These are phyloP conservation scores for Venturia aucupariae DNA, from an alignment of 2,329 filamentous ascomycete genomes.

Conservation along the genomic window DNA sequence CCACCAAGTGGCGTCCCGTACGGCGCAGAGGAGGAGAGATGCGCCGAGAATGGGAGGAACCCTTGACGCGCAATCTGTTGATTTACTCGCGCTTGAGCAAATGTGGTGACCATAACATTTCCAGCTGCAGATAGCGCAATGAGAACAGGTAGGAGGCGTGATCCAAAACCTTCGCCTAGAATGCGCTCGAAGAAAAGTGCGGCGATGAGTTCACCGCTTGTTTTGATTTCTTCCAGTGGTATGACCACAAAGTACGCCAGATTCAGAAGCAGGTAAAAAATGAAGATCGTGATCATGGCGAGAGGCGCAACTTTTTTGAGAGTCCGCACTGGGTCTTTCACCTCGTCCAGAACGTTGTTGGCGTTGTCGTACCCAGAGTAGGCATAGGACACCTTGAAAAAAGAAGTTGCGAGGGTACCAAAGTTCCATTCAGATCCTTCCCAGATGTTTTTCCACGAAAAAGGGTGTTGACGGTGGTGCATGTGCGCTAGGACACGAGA, in stretches of 20 bases:
- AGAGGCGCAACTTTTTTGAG: constrained; percentile 56
- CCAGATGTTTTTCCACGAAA: constrained; percentile 9
- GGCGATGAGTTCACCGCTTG: constrained; percentile 12
- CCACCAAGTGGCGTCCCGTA: constrained; percentile 60
- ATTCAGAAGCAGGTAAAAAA: constrained; percentile 15
- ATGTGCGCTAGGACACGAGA: constrained; percentile 20
- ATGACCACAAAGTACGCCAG: constrained; percentile 15
- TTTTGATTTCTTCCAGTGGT: constrained; percentile 15
- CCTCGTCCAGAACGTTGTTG: constrained; percentile 60
- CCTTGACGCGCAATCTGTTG: constrained; percentile 66
- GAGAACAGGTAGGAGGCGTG: constrained; percentile 10
- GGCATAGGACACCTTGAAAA: constrained; percentile 65
- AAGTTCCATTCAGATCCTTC: constrained; percentile 15
- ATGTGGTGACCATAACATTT: constrained; percentile 16
- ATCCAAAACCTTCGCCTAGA: constrained; percentile 12
- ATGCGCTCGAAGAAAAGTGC: constrained; percentile 16
- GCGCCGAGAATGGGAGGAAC: constrained; percentile 53
- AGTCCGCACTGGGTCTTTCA: constrained; percentile 54
- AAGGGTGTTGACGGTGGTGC: constrained; percentile 12
- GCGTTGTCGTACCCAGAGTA: constrained; percentile 52
- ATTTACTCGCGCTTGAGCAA: constrained; percentile 52
- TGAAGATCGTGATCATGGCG: constrained; percentile 39
- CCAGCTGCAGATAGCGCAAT: constrained; percentile 14
- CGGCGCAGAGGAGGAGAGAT: constrained; percentile 55
- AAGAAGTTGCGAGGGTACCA: constrained; percentile 36